Base-by-base conservation (phyloP, 139 green algal genomes). In the Tetradesmus lagerheimii region DNA sequence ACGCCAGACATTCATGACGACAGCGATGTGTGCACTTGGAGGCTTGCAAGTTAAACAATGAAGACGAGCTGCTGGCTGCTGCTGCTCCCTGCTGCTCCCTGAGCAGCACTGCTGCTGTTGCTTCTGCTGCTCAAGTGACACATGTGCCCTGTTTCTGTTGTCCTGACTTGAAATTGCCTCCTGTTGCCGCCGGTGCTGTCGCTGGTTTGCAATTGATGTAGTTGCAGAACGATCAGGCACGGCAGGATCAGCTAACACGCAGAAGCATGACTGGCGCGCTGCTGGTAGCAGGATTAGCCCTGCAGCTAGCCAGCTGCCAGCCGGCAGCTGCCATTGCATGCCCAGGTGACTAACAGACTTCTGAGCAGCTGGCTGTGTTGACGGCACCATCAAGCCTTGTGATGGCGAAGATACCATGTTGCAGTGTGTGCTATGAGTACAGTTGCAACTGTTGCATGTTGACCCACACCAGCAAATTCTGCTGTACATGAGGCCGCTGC, bases 321-420 rank as follows among this genome's bases (percentile, higher is more conserved):
- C 75, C 75, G 43, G 34, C 75, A n/a, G 34, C 75, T 81, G 75
- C 75, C 9, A 16, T 81, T 4, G 34, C 75, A 81, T 81, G 75
- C 75, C 75, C 75, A 47, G 75, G 75, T 81, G 43, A 16, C 3
- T 1, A 2, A 71, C 20, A n/a, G 3, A 23, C 57, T 8, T 71
- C 20, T 8, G 5, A 71, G 23, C 57, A n/a, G 8, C 5, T 23
- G 4, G 23, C 23, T 9, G 23, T 2, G 25, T 4, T 71, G 31
- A 23, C 57, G 1, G 57, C 8, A 62, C 47, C 8, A 11, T 23
- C n/a, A n/a, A n/a, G n/a, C n/a, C n/a, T n/a, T n/a, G n/a, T n/a
- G n/a, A n/a, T n/a, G n/a, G n/a, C n/a, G n/a, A n/a, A n/a, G n/a
- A n/a, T n/a, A 62, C 47, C 8, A 11, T 23, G 47, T 62, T 62